A percentile compares a stretch with the other conserved stretches of the same genome.
Conservation (phyloP, 306 rosid genomes). For the Nissolia schottii region DNA sequence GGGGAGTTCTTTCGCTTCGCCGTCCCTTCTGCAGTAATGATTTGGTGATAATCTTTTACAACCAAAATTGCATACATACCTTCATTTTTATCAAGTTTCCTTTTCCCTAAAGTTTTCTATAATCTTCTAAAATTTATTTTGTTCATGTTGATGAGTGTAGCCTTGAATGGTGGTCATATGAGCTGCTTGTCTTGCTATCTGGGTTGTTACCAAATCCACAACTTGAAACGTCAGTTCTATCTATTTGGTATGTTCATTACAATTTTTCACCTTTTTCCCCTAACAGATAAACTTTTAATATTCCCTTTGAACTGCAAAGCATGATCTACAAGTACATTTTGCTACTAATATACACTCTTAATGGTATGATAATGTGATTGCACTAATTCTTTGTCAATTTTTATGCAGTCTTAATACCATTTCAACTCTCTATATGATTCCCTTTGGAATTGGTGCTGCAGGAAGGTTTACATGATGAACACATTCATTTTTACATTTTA, state of each 20-base stretch:
- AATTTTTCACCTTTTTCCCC: not conserved
- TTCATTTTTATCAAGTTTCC: not conserved
- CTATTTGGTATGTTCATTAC: constrained; percentile 45
- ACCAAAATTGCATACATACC: no score
- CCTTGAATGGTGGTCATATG: constrained; percentile 59
- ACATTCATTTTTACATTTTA: not conserved
- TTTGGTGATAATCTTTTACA: no score
- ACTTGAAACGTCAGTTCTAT: constrained; percentile 61
- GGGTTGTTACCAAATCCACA: constrained; percentile 61
- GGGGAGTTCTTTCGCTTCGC: constrained; percentile 45
- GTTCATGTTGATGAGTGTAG: constrained; percentile 21
- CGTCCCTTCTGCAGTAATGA: constrained; percentile 59
- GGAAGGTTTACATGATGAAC: constrained; percentile 38
- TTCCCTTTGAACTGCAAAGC: not conserved
- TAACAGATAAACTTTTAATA: not conserved
- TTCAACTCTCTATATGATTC: constrained; percentile 40
- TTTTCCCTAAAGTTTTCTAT: no score
- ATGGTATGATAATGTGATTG: not conserved
- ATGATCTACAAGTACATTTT: no score
- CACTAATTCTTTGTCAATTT: not conserved
- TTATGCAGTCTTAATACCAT: constrained; percentile 46
- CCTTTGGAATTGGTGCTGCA: constrained; percentile 56
- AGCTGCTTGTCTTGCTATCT: constrained; percentile 47
- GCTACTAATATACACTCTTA: not conserved
- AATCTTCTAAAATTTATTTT: not conserved